Base-by-base conservation (phyloP, 1,284 basidiomycete genomes). In the Marasmius oreades region DNA sequence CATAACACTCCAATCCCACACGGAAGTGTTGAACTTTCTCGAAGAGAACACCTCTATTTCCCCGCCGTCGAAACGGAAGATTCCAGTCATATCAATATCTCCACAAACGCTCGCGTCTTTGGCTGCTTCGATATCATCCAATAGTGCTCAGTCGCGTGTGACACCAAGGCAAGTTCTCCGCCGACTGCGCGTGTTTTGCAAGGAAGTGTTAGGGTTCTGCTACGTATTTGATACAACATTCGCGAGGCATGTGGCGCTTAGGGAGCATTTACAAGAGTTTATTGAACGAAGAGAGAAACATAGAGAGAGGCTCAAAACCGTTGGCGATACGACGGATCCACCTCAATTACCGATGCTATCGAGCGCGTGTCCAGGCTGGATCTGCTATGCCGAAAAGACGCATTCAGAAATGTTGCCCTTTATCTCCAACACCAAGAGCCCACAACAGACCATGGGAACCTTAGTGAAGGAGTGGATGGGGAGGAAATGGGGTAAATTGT, bases 351-450 rank as follows among this genome's bases (percentile, higher is more conserved):
- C 97, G 0, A 94, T 99, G 86, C 78, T 99, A 20, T 89, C 95
- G 2, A 95, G 93, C 62, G 93, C 96, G 11, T 99, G 97, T 74
- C 97, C 97, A 0, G 97, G 97, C 23, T 99, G 97, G 97, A 90
- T 99, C 55, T 99, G 96, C 71, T 99, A 98, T 68, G 96, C 95
- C 16, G 97, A 99, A 74, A 99, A 99, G 78, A 90, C 96, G 0
- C 96, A 98, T 67, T 79, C 89, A 1, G 95, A 97, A 69, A 88
- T 99, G 77, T 70, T 99, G 10, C 93, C 94, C 1, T 93, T 95
- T 65, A 88, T 99, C 57, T 85, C 90, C 46, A 78, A 77, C 24
- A 93, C 92, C 42, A 94, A 97, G 73, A 96, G 93, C 65, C 90
- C 94, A 8, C 95, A 98, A 70, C 95, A 95, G 64, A 80, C 97